Evolutionary conservation across 345 rosid species (phyloP).

Genomic region (Populus simonii): DNA sequence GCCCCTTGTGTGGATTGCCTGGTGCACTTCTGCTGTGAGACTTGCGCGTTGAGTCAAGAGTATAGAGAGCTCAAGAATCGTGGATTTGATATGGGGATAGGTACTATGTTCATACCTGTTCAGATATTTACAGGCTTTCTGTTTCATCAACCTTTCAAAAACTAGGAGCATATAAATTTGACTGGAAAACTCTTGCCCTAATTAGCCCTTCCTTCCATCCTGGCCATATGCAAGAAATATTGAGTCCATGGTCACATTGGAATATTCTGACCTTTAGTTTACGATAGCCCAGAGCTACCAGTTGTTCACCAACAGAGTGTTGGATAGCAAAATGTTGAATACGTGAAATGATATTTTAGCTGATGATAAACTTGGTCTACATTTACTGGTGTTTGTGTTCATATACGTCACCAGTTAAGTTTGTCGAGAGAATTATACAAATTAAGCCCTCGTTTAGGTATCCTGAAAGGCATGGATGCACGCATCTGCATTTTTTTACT

Average conservation of each 20-base stretch:
- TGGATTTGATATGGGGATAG: slow-evolving; percentile 54
- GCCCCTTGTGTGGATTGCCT: slow-evolving; percentile 53
- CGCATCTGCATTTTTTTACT: background rate
- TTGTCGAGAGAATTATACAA: background rate
- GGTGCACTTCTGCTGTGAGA: slow-evolving; percentile 43
- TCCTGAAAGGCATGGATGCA: background rate
- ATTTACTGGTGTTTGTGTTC: background rate
- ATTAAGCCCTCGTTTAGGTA: too few species aligned
- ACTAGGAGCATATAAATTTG: background rate
- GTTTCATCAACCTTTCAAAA: background rate
- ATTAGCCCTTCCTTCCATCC: background rate
- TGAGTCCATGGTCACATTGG: too few species aligned
- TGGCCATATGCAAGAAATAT: too few species aligned
- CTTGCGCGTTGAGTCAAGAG: slow-evolving; percentile 59
- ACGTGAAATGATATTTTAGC: too few species aligned
- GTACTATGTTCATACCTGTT: slow-evolving; percentile 15
- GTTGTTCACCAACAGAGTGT: background rate
- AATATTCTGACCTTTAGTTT: too few species aligned
- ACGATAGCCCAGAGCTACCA: background rate
- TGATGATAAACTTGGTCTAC: background rate
- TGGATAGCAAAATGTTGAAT: too few species aligned
- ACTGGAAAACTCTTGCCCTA: background rate
- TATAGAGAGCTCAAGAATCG: slow-evolving; percentile 51
- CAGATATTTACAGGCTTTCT: background rate
- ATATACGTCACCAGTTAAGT: background rate